Percentiles rank a stretch among this genome's conserved stretches.
phyloP scores from a whole-genome alignment of 441 rosid species.

The Arabidopsis hybrid region DNA sequence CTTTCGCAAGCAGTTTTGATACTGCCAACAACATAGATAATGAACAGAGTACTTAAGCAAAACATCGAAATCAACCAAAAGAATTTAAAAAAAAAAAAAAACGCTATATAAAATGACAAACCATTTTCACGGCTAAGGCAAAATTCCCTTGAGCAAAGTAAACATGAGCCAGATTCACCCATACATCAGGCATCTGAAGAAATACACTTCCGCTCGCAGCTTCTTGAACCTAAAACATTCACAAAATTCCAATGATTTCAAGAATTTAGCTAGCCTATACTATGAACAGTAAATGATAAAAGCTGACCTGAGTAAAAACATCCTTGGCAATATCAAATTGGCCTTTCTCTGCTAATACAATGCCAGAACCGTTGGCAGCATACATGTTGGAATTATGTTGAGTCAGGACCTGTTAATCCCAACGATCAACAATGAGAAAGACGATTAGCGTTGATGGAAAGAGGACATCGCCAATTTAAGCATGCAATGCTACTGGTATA shows the following conservation, averaged over 20 bases:
- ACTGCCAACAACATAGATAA: conserved; percentile 60
- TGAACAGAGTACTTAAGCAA: conserved; percentile 32
- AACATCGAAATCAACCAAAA: background rate
- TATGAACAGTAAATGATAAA: conserved; percentile 27
- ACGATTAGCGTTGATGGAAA: conserved; percentile 14
- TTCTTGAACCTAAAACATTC: conserved; percentile 87
- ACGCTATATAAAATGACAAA: conserved; percentile 43
- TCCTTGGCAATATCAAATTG: conserved; percentile 98
- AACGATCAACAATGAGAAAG: conserved; percentile 23
- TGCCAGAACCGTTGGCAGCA: conserved; percentile 99
- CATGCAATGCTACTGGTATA: background rate
- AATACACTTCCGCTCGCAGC: conserved; percentile 99
- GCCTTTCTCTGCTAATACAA: conserved; percentile 97
- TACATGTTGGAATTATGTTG: conserved; percentile 92
- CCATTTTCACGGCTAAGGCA: conserved; percentile 98
- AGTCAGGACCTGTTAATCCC: conserved; percentile 73
- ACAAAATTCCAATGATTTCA: conserved; percentile 30
- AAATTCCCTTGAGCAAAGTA: conserved; percentile 98
- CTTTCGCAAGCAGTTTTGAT: conserved; percentile 98
- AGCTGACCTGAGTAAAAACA: conserved; percentile 86
- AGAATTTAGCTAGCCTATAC: conserved; percentile 30
- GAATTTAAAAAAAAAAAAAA: conserved; percentile 12
- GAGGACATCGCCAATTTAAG: conserved; percentile 6
- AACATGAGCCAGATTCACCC: conserved; percentile 99
- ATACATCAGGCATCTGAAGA: conserved; percentile 98